Conservation (phyloP, 2,329 filamentous ascomycete genomes). For the Metarhizium rileyi region DNA sequence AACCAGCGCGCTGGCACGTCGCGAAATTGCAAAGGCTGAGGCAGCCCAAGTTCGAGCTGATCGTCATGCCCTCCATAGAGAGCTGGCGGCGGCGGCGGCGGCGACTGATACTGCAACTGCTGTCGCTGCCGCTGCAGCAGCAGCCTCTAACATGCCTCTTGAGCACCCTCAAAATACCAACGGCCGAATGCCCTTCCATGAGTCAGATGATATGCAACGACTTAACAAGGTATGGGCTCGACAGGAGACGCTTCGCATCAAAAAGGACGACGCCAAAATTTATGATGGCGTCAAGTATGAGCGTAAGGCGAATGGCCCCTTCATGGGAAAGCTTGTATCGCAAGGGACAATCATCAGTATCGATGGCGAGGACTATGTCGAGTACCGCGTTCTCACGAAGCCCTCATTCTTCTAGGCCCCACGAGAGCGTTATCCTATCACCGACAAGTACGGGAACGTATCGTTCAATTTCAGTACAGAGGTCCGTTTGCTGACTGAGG, state of each 20-base stretch:
- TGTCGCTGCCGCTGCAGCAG: slow-evolving; percentile 15
- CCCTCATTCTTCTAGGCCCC: slow-evolving; percentile 47
- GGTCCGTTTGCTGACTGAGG: no score
- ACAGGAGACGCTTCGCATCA: slow-evolving; percentile 39
- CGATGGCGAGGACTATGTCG: slow-evolving; percentile 57
- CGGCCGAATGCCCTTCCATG: slow-evolving; percentile 29
- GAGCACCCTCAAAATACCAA: slow-evolving; percentile 12
- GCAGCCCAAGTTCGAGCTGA: slow-evolving; percentile 41
- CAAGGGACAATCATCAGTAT: slow-evolving; percentile 53
- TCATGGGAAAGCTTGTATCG: slow-evolving; percentile 53
- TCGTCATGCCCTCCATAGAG: slow-evolving; percentile 33
- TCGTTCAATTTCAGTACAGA: neutral
- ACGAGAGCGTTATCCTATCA: neutral
- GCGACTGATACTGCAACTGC: slow-evolving; percentile 22
- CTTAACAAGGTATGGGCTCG: slow-evolving; percentile 47
- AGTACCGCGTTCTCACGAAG: slow-evolving; percentile 56
- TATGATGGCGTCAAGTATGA: slow-evolving; percentile 53
- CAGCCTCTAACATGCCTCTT: slow-evolving; percentile 11
- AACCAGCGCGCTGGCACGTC: slow-evolving; percentile 38
- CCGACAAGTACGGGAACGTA: neutral
- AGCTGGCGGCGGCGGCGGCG: slow-evolving; percentile 24
- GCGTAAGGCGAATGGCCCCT: slow-evolving; percentile 49
- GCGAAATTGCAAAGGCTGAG: slow-evolving; percentile 43
- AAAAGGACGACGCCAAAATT: slow-evolving; percentile 44
- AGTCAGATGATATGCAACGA: slow-evolving; percentile 38